Evolutionary conservation across 352 stramenopile species (phyloP), one percentile per base, ranked within the genome.

Genomic region (Phytophthora quininea): DNA sequence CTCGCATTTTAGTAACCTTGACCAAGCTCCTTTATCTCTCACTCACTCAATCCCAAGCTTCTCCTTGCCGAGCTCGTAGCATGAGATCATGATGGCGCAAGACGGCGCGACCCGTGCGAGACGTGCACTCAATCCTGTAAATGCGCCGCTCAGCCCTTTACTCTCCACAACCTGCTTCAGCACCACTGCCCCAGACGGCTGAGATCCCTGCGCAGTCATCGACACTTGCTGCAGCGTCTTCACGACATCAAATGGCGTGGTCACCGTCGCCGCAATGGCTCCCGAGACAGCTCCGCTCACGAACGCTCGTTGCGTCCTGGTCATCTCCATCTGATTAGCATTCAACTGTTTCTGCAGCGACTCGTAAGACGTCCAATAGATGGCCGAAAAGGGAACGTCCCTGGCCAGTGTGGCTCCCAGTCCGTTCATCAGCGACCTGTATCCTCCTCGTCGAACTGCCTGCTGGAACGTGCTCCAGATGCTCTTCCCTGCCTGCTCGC

Each of bases 171-270:
- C 73, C 60, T 88, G 76, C 54, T 69, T 60, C 31, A 94, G 70
- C 31, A 92, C 61, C 31, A 60, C 24, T 19, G 65, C 54, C 2
- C 77, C 80, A 2, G 81, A 86, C 10, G 69, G 61, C 5, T 76
- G 62, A n/a, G 71, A 69, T 47, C 69, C 67, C 53, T 84, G 56
- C 14, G 59, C 66, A 11, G 64, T 66, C 60, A 79, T 74, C 32
- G 79, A 71, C 30, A 97, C 86, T 64, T 97, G 90, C 62, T 92
- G 80, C 29, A 97, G 76, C 32, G 96, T 99, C 76, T 99, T 99
- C 46, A 98, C 87, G 46, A 99, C 93, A 74, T 99, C 97, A 59
- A 98, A 98, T 1, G 97, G n/a, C n/a, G 96, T 99, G 37, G 96
- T 99, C 27, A 93, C 65, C 8, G 85, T 90, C 4, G 96, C 90